A percentile compares a stretch with the other conserved stretches of the same genome.
Evolutionary conservation across 495 filamentous ascomycete species (phyloP).

Genomic region (Lichina pygmaea): DNA sequence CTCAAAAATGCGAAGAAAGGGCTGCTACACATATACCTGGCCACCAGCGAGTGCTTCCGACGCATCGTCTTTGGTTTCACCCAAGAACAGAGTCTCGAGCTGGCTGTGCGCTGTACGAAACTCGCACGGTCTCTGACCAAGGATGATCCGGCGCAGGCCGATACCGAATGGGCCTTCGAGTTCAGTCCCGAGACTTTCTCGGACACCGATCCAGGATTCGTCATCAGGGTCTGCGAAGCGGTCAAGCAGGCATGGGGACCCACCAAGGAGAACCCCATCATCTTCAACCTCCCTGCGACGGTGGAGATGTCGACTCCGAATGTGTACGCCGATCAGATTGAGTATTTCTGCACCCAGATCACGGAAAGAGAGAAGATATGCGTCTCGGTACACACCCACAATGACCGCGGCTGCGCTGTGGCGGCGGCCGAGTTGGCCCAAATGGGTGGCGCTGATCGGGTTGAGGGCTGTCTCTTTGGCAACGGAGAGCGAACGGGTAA

Average conservation of each 20-base stretch:
- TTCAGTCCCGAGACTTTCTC: constrained; percentile 96
- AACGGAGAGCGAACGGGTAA: constrained; percentile 94
- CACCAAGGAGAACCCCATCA: constrained; percentile 54
- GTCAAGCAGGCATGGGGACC: constrained; percentile 93
- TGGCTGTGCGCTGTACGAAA: constrained; percentile 69
- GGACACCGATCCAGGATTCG: constrained; percentile 65
- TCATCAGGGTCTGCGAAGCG: constrained; percentile 65
- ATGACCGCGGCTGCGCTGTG: constrained; percentile 73
- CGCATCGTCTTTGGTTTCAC: constrained; percentile 71
- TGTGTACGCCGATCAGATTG: constrained; percentile 87
- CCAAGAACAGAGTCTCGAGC: constrained; percentile 52
- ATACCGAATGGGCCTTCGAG: constrained; percentile 80
- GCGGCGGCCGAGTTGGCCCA: constrained; percentile 81
- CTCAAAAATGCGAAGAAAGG: constrained; percentile 80
- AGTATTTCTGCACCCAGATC: constrained; percentile 69
- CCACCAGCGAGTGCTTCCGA: constrained; percentile 81
- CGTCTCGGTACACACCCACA: constrained; percentile 74
- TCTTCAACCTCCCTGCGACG: constrained; percentile 93
- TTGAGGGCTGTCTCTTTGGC: constrained; percentile 86
- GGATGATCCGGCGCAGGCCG: constrained; percentile 52
- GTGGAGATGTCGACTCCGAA: constrained; percentile 94
- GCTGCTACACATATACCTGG: constrained; percentile 90
- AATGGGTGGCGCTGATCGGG: constrained; percentile 90
- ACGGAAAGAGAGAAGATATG: constrained; percentile 56
- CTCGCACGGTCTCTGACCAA: constrained; percentile 80